Percentiles rank a stretch among this genome's conserved stretches.
Evolutionary conservation across 108 stramenopile genomes (phyloP).

Genomic region (Stephanodiscus minutulus): DNA sequence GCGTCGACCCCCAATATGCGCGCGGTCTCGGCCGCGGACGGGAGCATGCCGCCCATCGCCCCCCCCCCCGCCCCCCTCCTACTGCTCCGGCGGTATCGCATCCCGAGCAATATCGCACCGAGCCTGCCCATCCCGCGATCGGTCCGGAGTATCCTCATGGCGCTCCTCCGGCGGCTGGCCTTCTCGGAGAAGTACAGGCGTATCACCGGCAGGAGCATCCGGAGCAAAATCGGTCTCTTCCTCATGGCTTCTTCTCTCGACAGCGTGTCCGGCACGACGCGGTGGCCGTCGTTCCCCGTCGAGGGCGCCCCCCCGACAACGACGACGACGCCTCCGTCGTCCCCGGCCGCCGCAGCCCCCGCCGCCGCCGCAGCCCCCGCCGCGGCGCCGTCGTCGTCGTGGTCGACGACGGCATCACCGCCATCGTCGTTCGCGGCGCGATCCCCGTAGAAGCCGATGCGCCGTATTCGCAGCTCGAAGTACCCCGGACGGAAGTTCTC

Average conservation of each 20-base stretch:
- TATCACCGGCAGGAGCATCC: constrained; percentile 62
- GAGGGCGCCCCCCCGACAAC: too few species aligned
- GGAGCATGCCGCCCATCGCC: too few species aligned
- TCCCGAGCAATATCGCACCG: constrained; percentile 59
- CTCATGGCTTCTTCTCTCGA: constrained; percentile 57
- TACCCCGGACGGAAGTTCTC: constrained; percentile 75
- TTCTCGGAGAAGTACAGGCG: constrained; percentile 73
- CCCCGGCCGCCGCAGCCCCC: too few species aligned
- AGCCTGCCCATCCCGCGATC: constrained; percentile 54
- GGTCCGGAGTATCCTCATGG: constrained; percentile 62
- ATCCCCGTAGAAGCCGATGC: constrained; percentile 63
- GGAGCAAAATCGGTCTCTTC: constrained; percentile 60
- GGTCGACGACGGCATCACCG: background rate
- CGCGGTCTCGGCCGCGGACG: too few species aligned
- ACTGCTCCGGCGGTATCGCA: constrained; percentile 46
- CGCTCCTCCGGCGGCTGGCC: constrained; percentile 68
- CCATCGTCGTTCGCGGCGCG: background rate
- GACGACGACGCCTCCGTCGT: too few species aligned
- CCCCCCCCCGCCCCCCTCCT: too few species aligned
- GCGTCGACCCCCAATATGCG: too few species aligned
- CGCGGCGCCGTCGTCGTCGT: background rate
- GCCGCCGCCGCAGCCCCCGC: too few species aligned
- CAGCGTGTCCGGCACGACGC: constrained; percentile 44
- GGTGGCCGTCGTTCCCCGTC: background rate
- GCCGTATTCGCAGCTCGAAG: constrained; percentile 71